Base-by-base conservation (phyloP, 2,329 filamentous ascomycete genomes). In the Didymella lethalis region DNA sequence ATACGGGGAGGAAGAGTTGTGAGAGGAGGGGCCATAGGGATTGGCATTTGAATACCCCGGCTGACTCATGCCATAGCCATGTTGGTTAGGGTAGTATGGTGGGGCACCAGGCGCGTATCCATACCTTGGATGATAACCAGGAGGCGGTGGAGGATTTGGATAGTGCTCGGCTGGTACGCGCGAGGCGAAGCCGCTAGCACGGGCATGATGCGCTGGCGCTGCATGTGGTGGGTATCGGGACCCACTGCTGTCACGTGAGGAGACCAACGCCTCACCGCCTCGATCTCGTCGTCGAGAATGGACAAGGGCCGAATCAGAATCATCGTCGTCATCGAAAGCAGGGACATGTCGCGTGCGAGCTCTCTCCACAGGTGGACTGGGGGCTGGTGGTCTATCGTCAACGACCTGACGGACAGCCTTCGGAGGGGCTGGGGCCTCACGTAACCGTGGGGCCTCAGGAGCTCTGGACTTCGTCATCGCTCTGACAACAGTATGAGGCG, bases 121-220 rank as follows among this genome's bases (percentile, higher is more conserved):
- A 64, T 75, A 75, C 48, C 74, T 67, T 29, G 71, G 74, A 64
- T 76, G 74, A 61, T 78, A 77, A 25, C 70, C 69, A 92, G 80
- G 81, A 87, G 75, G 89, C 93, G 84, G 87, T 93, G 72, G 83
- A 93, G 63, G 87, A 84, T 66, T 84, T 78, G 66, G 61, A 64
- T 77, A 77, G 58, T 64, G 61, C 57, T 77, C 74, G 26, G 65
- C 59, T 60, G 75, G 75, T 38, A 76, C 73, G 57, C 74, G 70
- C 55, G 73, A 75, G 54, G 75, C 74, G 61, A 76, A 77, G 48
- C 56, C 56, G 40, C 56, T 59, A 69, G 57, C 44, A 57, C 68
- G 63, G 55, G 70, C 70, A 47, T 64, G 57, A 54, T 72, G 73
- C 62, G 70, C 58, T 64, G 70, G 66, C 63, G 70, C 59, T 64